Percentiles rank a stretch among this genome's conserved stretches.
Conservation (phyloP, 2,329 filamentous ascomycete species). For the Talaromyces sp. region DNA sequence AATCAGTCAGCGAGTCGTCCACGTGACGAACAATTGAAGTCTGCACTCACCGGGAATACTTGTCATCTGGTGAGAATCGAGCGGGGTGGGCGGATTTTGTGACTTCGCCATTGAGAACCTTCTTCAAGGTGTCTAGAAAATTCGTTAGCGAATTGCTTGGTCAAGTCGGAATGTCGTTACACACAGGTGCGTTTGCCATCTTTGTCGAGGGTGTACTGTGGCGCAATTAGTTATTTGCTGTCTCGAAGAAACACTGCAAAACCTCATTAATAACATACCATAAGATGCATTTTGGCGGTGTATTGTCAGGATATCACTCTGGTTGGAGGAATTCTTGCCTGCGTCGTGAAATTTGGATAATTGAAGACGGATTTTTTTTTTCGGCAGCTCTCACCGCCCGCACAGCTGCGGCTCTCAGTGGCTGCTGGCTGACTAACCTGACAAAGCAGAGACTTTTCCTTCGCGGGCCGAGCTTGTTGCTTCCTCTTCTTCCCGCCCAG, state of each 20-base stretch:
- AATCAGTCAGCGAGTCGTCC: neutral
- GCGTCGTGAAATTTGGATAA: neutral
- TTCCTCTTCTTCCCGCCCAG: neutral
- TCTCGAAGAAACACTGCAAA: neutral
- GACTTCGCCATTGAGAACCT: conserved; percentile 72
- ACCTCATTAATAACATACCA: conserved; percentile 21
- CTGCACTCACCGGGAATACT: conserved; percentile 68
- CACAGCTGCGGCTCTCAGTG: neutral
- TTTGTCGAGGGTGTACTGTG: conserved; percentile 71
- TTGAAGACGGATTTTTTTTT: conserved; percentile 3
- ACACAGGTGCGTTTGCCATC: conserved; percentile 71
- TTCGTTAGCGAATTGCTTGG: neutral
- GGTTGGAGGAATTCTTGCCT: neutral
- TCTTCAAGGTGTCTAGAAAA: conserved; percentile 67
- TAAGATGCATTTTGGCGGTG: conserved; percentile 33
- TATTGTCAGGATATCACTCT: conserved; percentile 1
- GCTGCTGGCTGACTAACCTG: neutral
- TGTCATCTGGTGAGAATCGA: conserved; percentile 95
- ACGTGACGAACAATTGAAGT: neutral
- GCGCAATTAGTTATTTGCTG: conserved; percentile 4
- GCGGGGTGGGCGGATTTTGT: conserved; percentile 96
- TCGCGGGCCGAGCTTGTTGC: neutral
- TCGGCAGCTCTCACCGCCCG: conserved; percentile 9
- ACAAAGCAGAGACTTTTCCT: neutral
- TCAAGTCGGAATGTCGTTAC: conserved; percentile 30